These are phyloP conservation scores for Colletotrichum viniferum DNA, from an alignment of 2,329 filamentous ascomycete genomes.

Conservation along the genomic window DNA sequence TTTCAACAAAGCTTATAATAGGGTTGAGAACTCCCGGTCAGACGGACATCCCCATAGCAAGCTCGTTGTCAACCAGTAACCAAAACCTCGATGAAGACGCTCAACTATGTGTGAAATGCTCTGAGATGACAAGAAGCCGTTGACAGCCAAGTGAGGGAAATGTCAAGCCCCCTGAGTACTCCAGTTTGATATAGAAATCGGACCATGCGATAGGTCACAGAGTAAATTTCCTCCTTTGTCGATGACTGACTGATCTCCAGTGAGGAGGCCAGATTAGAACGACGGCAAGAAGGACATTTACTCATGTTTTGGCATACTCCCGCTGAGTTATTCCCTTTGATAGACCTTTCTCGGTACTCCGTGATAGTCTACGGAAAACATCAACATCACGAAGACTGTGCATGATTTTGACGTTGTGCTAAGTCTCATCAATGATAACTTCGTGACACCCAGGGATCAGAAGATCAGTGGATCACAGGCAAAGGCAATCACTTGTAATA, in stretches of 20 bases:
- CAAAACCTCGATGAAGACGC: neutral
- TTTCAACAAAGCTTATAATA: neutral
- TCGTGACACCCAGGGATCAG: neutral
- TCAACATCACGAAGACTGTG: neutral
- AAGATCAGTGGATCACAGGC: rapidly evolving
- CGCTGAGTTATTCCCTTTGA: rapidly evolving
- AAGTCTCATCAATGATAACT: neutral
- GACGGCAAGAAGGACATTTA: neutral
- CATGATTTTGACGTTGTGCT: neutral
- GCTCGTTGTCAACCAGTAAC: neutral
- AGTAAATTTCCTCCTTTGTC: rapidly evolving
- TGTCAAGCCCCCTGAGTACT: rapidly evolving
- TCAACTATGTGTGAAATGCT: neutral
- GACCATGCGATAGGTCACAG: neutral
- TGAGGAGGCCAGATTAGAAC: neutral
- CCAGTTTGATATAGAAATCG: rapidly evolving
- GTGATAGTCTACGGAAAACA: neutral
- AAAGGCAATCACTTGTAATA: neutral
- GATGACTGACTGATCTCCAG: neutral
- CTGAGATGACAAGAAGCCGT: neutral
- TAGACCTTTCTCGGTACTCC: neutral
- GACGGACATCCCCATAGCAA: neutral
- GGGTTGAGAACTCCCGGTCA: neutral
- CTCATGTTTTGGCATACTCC: neutral
- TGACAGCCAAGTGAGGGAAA: neutral